Evolutionary conservation across 805 yeast genomes (phyloP), one percentile per base, ranked within the genome.

Genomic region (Kodamaea hsintzibuensis): DNA sequence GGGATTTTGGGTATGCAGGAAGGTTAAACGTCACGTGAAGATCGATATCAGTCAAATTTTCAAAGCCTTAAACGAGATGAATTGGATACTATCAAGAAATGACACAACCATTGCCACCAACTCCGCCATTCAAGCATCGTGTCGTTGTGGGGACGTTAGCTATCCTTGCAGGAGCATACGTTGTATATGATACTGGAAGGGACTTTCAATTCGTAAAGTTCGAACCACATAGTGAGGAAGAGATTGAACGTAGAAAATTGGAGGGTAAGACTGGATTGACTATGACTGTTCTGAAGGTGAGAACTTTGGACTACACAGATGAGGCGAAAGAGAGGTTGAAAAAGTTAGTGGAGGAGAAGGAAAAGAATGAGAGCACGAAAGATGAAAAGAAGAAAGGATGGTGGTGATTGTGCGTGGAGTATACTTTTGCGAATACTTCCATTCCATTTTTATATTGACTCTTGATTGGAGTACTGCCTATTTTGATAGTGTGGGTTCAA

Each of bases 301-400:
- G 74, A 27, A 73, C 79, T 0, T 65, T 76, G 62, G 75, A 75
- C 10, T 74, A 72, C 52, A 76, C 73, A 1, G 78, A 78, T 0
- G 79, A 76, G 51, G 80, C 79, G 5, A 72, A 74, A 57, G 71
- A 65, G 53, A 57, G 74, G 46, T 60, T 74, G 47, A 54, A 52
- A 48, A 62, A 59, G 56, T 18, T 51, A n/a, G 43, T 30, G 2
- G 46, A 51, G 44, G 40, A 50, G 46, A 35, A 51, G 49, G 39
- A 22, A 12, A 17, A 44, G 30, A 22, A 3, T 4, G 49, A 27
- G 27, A 25, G 17, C 10, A 17, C 17, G 44, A 22, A 3, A 4
- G 30, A 16, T 10, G 37, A 50, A 25, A 22, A 17, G 17, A 17
- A 50, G 30, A 19, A 42, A 30, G 42, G 12, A 30, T 30, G 35